Conservation (phyloP, 2,329 filamentous ascomycete genomes). For the Ciborinia camelliae region DNA sequence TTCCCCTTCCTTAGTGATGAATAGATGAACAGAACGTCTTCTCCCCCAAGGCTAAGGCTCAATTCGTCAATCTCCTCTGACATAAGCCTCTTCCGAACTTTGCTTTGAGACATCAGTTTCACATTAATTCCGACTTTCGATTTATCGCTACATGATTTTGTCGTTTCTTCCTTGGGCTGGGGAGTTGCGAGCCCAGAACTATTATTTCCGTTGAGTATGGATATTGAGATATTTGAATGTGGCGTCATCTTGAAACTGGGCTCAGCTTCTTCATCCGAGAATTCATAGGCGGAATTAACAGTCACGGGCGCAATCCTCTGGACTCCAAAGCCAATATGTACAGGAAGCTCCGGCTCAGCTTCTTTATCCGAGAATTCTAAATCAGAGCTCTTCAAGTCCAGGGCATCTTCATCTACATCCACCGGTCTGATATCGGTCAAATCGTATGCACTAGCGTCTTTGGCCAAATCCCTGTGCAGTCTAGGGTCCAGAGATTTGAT, state of each 20-base stretch:
- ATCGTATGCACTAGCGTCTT: conserved; percentile 27
- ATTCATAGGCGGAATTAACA: conserved; percentile 7
- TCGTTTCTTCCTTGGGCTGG: neutral
- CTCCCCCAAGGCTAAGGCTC: conserved; percentile 24
- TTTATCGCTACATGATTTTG: neutral
- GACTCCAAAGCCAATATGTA: neutral
- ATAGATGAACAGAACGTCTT: conserved; percentile 29
- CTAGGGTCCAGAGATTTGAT: conserved; percentile 33
- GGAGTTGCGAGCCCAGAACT: neutral
- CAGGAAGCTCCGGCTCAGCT: conserved; percentile 6
- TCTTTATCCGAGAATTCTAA: neutral
- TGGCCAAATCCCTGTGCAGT: conserved; percentile 31
- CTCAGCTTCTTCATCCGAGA: conserved; percentile 18
- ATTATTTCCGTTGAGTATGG: neutral
- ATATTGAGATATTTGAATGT: neutral
- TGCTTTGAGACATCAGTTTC: conserved; percentile 13
- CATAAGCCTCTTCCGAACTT: neutral
- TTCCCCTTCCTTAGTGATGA: conserved; percentile 20
- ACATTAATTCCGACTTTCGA: neutral
- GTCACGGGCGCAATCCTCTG: conserved; percentile 2
- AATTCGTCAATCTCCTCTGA: conserved; percentile 34
- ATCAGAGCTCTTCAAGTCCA: neutral
- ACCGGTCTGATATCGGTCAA: conserved; percentile 13
- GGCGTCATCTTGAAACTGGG: neutral
- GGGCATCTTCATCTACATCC: conserved; percentile 1